These are phyloP conservation scores for Athelia psychrophila DNA, from an alignment of 1,284 basidiomycete species.

Conservation along the genomic window DNA sequence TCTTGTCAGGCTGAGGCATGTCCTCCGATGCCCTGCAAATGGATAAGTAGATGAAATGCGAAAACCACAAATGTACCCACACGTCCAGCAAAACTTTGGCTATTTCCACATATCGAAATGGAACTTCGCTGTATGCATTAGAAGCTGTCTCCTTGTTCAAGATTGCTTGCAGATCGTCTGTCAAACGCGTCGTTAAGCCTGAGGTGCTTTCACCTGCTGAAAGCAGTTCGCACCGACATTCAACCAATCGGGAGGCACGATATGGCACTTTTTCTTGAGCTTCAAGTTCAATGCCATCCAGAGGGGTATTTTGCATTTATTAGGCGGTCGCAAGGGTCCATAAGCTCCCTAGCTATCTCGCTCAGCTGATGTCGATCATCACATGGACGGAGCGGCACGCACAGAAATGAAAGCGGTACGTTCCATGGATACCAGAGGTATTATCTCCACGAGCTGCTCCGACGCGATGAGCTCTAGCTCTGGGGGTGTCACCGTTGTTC, in stretches of 20 bases:
- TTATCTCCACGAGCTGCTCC: conserved; percentile 78
- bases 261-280: conserved; percentile 89
- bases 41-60: background rate
- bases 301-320: conserved; percentile 79
- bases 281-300: conserved; percentile 97
- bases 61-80: conserved; percentile 47
- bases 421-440: conserved; percentile 86
- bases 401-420: conserved; percentile 86
- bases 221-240: conserved; percentile 61
- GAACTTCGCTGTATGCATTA: conserved; percentile 72
- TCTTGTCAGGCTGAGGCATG: conserved; percentile 74
- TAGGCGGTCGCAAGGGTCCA: conserved; percentile 89
- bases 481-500: conserved; percentile 65
- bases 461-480: conserved; percentile 87
- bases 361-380: background rate
- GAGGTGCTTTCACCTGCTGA: background rate
- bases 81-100: conserved; percentile 88
- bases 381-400: conserved; percentile 20
- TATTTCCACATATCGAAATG: conserved; percentile 87
- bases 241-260: conserved; percentile 89
- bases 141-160: conserved; percentile 70
- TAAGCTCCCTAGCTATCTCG: conserved; percentile 75
- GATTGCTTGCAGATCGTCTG: conserved; percentile 78
- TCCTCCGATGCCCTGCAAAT: conserved; percentile 83
- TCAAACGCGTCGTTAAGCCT: conserved; percentile 9